Base-by-base conservation (phyloP, 2,329 filamentous ascomycete genomes). In the Atkinsonella texensis region DNA sequence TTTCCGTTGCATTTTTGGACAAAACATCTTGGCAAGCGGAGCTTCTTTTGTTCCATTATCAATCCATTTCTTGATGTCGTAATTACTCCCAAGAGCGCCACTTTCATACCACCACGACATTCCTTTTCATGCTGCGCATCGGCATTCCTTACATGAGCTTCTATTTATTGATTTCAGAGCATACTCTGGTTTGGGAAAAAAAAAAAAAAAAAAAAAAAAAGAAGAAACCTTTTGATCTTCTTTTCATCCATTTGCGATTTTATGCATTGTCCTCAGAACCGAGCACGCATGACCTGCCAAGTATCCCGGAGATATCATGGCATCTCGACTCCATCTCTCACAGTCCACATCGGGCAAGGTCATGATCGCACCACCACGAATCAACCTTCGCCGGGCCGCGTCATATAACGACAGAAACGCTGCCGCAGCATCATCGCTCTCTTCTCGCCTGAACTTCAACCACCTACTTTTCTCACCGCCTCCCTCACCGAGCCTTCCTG, bases 401-500 rank as follows among this genome's bases (percentile, higher is more conserved):
- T 79, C 79, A 3, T 84, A 79, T 63, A 75, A 70, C 54, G 64
- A 74, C 57, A 75, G 65, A 66, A 61, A 71, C 38, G 18, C 48
- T 38, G 49, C 35, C 1, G 75, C 77, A 7, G 60, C 78, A 10
- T 83, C 79, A 23, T 79, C 79, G 48, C 83, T 74, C 28, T 83
- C 75, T 35, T 81, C 80, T 17, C 71, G 79, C 46, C 83, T 83
- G 66, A 80, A 70, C 65, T 82, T 85, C 67, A 83, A 83, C 60
- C 80, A 86, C 56, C 74, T 87, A 40, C 70, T 83, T 58, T 83
- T 80, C 65, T 82, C 79, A 28, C 75, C 75, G 1, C 86, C 84
- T 28, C 83, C 84, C 4, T 91, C 83, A 2, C 85, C 84, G 2
- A 79, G 80, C 56, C 76, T 89, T 48, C 87, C 84, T 12, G 81